A percentile compares a stretch with the other conserved stretches of the same genome.
Evolutionary conservation across 176 grass and related monocot species (phyloP).

Genomic region (Hyparrhenia diplandra): DNA sequence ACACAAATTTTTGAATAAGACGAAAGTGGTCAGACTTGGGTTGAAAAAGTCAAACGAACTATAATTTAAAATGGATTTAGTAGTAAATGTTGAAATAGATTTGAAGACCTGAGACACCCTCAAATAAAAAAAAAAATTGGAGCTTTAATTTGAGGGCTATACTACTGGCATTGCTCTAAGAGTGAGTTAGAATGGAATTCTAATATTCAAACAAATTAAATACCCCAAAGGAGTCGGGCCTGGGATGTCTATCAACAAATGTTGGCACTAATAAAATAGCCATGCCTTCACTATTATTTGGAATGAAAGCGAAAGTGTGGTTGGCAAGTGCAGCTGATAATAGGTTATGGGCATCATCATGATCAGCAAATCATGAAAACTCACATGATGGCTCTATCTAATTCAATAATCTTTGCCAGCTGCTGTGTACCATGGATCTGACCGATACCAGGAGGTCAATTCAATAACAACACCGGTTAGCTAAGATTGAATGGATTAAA

Average conservation of each 20-base stretch:
- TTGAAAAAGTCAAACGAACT: too few relatives aligned
- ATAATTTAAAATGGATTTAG: too few relatives aligned
- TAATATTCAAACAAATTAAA: not conserved
- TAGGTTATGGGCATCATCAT: not conserved
- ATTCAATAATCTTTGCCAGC: not conserved
- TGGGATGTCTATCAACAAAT: not conserved
- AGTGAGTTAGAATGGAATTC: not conserved
- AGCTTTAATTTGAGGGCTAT: not conserved
- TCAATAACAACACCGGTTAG: not conserved
- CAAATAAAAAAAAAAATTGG: not conserved
- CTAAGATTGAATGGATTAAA: not conserved
- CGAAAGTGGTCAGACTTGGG: too few relatives aligned
- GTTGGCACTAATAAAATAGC: not conserved
- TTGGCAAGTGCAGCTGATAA: not conserved
- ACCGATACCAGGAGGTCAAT: not conserved
- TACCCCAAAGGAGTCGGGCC: not conserved
- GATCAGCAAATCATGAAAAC: not conserved
- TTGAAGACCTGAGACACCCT: too few relatives aligned
- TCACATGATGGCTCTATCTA: not conserved
- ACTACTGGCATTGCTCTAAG: not conserved
- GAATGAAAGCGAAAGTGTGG: not conserved
- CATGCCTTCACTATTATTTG: not conserved
- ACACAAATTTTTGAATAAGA: too few relatives aligned
- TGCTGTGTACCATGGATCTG: not conserved
- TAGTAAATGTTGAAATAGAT: too few relatives aligned